These are phyloP conservation scores for Picochlorum sp. DNA, from an alignment of 139 green algal species.

Conservation along the genomic window DNA sequence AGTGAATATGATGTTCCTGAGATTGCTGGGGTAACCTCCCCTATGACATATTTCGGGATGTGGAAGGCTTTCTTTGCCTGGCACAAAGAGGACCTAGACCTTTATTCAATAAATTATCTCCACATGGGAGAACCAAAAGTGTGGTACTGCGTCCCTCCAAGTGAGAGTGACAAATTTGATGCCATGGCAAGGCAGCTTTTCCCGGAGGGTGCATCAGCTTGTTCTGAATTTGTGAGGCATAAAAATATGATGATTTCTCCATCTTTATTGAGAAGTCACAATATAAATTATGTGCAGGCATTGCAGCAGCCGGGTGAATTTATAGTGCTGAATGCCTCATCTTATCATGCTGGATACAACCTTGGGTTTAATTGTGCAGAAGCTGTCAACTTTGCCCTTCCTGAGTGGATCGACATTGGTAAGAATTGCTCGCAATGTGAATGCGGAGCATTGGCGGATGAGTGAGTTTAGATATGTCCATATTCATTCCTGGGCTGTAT, in stretches of 20 bases:
- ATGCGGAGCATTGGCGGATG: slow-evolving; percentile 33
- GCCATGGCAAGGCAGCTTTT: slow-evolving; percentile 37
- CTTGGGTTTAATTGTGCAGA: slow-evolving; percentile 73
- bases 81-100: slow-evolving; percentile 88
- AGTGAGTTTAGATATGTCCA: slow-evolving; percentile 28
- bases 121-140: slow-evolving; percentile 88
- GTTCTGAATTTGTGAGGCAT: slow-evolving; percentile 65
- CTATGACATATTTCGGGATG: slow-evolving; percentile 84
- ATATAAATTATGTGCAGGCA: slow-evolving; percentile 38
- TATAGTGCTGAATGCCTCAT: slow-evolving; percentile 66
- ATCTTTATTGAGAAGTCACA: slow-evolving; percentile 32
- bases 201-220: slow-evolving; percentile 43
- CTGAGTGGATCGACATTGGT: slow-evolving; percentile 48
- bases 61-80: slow-evolving; percentile 59
- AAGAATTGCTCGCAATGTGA: slow-evolving; percentile 35
- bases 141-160: slow-evolving; percentile 73
- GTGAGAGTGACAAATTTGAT: slow-evolving; percentile 60
- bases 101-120: slow-evolving; percentile 91
- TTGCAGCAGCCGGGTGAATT: slow-evolving; percentile 64
- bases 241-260: slow-evolving; percentile 68
- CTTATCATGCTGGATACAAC: slow-evolving; percentile 67
- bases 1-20: slow-evolving; percentile 26
- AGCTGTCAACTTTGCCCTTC: slow-evolving; percentile 70
- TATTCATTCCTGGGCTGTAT: slow-evolving; percentile 28
- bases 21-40: slow-evolving; percentile 56